Evolutionary conservation across 2,329 filamentous ascomycete genomes (phyloP).

Genomic region (Paecilomyces fulvus): DNA sequence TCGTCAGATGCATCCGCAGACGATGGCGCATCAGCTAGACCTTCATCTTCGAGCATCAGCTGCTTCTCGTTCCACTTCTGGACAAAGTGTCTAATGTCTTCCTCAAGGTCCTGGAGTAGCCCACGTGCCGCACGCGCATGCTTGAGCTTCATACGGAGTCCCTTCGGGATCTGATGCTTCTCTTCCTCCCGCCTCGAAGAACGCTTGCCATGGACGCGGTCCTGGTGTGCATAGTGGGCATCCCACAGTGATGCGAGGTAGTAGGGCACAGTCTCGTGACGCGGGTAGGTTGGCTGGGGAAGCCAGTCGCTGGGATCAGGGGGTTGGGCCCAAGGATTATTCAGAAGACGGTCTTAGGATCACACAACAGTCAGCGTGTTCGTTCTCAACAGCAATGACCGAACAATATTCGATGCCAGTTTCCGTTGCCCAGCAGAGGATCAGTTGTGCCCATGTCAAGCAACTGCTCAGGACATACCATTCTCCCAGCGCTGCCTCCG

Average conservation of each 20-base stretch:
- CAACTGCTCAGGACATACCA: constrained; percentile 45
- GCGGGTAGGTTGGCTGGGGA: constrained; percentile 69
- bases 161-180: constrained; percentile 57
- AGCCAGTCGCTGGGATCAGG: constrained; percentile 77
- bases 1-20: constrained; percentile 54
- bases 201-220: constrained; percentile 26
- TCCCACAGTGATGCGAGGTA: constrained; percentile 85
- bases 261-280: constrained; percentile 69
- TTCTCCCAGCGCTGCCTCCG: constrained; percentile 92
- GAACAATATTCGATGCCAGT: not conserved
- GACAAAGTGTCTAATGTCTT: constrained; percentile 71
- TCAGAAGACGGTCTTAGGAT: constrained; percentile 65
- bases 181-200: constrained; percentile 23
- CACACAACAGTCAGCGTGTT: constrained; percentile 14
- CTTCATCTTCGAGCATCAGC: constrained; percentile 38
- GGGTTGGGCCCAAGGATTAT: constrained; percentile 77
- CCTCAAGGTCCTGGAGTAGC: constrained; percentile 75
- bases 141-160: constrained; percentile 74
- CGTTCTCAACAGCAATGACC: not conserved
- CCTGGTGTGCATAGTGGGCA: constrained; percentile 39
- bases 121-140: constrained; percentile 66
- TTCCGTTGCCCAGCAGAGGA: constrained; percentile 4
- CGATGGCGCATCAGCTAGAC: constrained; percentile 36
- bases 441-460: not conserved
- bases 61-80: constrained; percentile 50